Percentiles rank a stretch among this genome's conserved stretches.
These are phyloP conservation scores for Ampelocalamus luodianensis DNA, from an alignment of 176 grass and related monocot species.

Conservation along the genomic window DNA sequence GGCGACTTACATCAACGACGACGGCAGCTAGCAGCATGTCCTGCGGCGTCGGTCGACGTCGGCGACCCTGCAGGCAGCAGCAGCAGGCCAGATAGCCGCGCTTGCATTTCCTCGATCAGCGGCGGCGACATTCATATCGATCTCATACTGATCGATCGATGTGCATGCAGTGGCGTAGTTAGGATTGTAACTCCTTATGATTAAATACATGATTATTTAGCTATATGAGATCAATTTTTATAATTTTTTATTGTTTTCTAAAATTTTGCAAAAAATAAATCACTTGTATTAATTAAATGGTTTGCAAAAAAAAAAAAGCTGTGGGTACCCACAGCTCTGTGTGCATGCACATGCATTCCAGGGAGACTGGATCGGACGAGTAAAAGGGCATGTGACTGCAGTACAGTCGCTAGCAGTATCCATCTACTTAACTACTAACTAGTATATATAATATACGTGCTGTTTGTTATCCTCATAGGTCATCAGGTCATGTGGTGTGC, in stretches of 20 bases:
- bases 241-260: no score
- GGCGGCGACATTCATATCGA: background rate
- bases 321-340: no score
- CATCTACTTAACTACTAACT: no score
- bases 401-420: conserved; percentile 7
- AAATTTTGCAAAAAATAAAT: no score
- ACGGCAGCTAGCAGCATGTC: background rate
- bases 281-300: no score
- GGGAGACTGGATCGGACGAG: conserved; percentile 29
- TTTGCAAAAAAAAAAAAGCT: no score
- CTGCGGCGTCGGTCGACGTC: conserved; percentile 5
- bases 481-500: conserved; percentile 55
- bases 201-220: no score
- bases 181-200: no score
- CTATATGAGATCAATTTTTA: no score
- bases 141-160: background rate
- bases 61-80: background rate
- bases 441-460: no score
- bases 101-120: background rate
- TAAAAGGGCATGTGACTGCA: conserved; percentile 47
- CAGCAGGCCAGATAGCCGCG: background rate
- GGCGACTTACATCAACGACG: conserved; percentile 8
- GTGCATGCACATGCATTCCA: background rate
- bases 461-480: conserved; percentile 30
- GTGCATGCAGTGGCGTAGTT: no score